Evolutionary conservation across 805 yeast genomes (phyloP).

Genomic region (Candida adriatica): DNA sequence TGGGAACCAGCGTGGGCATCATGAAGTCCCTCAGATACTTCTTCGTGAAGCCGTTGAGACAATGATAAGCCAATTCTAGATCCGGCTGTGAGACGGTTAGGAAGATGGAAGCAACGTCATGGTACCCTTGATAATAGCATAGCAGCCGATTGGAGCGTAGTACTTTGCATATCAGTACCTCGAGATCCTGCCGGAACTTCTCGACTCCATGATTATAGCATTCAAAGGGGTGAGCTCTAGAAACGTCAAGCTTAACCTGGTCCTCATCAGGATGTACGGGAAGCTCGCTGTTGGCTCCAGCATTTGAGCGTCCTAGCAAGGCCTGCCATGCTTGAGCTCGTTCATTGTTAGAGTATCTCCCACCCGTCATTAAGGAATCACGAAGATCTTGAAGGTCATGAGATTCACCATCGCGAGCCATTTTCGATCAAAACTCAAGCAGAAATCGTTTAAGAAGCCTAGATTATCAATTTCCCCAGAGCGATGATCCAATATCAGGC

Average conservation of each 20-base stretch:
- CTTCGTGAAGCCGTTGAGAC: constrained; percentile 48
- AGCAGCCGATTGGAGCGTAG: constrained; percentile 56
- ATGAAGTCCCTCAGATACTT: constrained; percentile 76
- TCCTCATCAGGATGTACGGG: constrained; percentile 57
- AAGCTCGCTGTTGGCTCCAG: no score
- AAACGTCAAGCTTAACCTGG: constrained; percentile 75
- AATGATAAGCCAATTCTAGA: constrained; percentile 22
- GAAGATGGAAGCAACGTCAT: constrained; percentile 72
- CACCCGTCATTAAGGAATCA: no score
- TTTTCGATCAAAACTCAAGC: no score
- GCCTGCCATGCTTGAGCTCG: no score
- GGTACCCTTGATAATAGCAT: constrained; percentile 88
- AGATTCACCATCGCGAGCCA: no score
- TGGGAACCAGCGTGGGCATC: constrained; percentile 60
- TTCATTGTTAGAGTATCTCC: no score
- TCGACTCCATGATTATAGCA: constrained; percentile 23
- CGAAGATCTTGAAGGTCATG: no score
- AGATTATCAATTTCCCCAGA: no score
- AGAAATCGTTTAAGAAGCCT: no score
- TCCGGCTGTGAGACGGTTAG: constrained; percentile 42
- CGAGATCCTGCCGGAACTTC: constrained; percentile 19
- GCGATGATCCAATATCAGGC: no score
- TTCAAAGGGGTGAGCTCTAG: constrained; percentile 53
- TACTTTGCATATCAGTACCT: constrained; percentile 41
- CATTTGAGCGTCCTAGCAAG: no score